Evolutionary conservation across 306 rosid species (phyloP).

Genomic region (Sicyos edulis): DNA sequence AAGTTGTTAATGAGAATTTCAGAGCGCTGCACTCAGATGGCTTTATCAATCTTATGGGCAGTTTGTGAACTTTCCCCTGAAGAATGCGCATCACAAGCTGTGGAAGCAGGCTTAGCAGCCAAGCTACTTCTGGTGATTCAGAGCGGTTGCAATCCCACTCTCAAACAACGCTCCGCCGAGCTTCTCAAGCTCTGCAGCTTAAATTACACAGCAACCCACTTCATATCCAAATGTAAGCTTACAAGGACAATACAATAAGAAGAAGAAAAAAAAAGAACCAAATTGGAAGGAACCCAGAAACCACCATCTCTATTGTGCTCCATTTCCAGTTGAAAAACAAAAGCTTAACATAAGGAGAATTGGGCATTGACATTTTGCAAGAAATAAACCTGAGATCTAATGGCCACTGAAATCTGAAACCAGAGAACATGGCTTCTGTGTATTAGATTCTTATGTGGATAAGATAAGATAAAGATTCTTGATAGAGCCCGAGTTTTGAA

Average conservation of each 20-base stretch:
- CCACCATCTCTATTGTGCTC: too few relatives aligned
- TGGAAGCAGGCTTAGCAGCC: slow-evolving; percentile 73
- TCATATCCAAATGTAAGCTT: slow-evolving; percentile 80
- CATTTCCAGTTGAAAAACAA: slow-evolving; percentile 16
- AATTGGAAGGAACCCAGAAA: too few relatives aligned
- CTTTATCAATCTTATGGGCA: slow-evolving; percentile 64
- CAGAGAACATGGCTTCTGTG: background rate
- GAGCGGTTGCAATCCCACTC: slow-evolving; percentile 62
- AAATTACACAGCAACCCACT: slow-evolving; percentile 54
- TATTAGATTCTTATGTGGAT: background rate
- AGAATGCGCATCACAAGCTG: slow-evolving; percentile 59
- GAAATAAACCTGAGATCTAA: background rate
- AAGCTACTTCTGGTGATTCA: slow-evolving; percentile 75
- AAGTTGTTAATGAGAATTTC: slow-evolving; percentile 69
- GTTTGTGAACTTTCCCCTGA: slow-evolving; percentile 67
- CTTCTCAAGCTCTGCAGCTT: slow-evolving; percentile 67
- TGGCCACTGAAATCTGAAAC: background rate
- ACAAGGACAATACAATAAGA: slow-evolving; percentile 64
- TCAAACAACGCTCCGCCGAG: slow-evolving; percentile 67
- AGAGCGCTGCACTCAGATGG: slow-evolving; percentile 59
- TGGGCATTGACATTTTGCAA: slow-evolving; percentile 8
- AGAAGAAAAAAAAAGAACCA: background rate
- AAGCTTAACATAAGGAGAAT: background rate
- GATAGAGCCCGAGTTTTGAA: slow-evolving; percentile 4
- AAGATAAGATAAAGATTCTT: slow-evolving; percentile 11